phyloP scores from a whole-genome alignment of 352 stramenopile genomes.

The Pythium biforme region DNA sequence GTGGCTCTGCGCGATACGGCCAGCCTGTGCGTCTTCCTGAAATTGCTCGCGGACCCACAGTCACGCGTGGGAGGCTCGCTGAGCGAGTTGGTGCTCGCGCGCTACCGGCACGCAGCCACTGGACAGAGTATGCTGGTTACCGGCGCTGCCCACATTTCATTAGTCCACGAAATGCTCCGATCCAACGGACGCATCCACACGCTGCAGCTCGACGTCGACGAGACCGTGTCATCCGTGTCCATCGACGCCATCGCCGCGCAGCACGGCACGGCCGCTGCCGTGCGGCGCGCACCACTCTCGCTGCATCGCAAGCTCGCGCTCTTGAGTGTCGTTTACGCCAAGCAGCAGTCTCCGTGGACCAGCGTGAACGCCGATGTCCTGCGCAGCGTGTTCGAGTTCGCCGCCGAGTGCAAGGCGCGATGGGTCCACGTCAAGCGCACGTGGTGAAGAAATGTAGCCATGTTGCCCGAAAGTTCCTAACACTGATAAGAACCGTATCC shows the following conservation, averaged over 20 bases:
- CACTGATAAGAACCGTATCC: constrained; percentile 1
- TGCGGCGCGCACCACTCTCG: constrained; percentile 4
- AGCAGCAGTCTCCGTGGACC: background rate
- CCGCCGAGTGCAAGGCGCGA: constrained; percentile 5
- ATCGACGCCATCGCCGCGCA: background rate
- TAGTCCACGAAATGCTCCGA: constrained; percentile 1
- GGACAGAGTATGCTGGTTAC: background rate
- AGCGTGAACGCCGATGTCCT: constrained; percentile 9
- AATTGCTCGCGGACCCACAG: constrained; percentile 1
- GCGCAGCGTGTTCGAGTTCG: constrained; percentile 7
- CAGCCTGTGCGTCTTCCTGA: constrained; percentile 5
- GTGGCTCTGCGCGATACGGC: background rate
- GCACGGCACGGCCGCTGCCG: constrained; percentile 7
- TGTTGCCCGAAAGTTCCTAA: background rate
- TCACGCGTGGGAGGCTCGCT: constrained; percentile 7
- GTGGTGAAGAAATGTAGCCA: constrained; percentile 3
- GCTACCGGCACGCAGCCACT: background rate
- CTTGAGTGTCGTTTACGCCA: background rate
- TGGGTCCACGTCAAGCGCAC: constrained; percentile 7
- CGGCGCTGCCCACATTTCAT: background rate
- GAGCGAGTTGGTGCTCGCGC: constrained; percentile 10
- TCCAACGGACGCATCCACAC: constrained; percentile 16
- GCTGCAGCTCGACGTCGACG: constrained; percentile 7
- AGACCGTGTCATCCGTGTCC: background rate
- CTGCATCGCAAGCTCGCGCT: constrained; percentile 7